These are phyloP conservation scores for Sporothrix humicola DNA, from an alignment of 2,329 filamentous ascomycete genomes.

Conservation along the genomic window DNA sequence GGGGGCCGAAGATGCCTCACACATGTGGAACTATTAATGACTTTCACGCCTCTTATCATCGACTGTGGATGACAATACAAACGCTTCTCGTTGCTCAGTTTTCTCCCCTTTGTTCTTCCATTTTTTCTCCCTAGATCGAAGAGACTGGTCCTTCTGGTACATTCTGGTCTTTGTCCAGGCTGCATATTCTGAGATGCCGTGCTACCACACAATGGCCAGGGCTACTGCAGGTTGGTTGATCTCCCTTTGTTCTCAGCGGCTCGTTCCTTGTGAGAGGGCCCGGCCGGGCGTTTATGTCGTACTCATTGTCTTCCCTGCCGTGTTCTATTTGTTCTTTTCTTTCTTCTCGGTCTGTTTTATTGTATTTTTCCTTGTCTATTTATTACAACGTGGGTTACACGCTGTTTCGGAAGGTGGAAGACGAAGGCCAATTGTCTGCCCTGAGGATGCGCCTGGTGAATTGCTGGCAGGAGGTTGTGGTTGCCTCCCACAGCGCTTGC, in stretches of 20 bases:
- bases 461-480: slow-evolving; percentile 10
- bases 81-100: not conserved
- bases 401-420: not conserved
- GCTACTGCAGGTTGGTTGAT: not conserved
- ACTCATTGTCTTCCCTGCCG: not conserved
- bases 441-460: not conserved
- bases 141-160: not conserved
- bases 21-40: slow-evolving; percentile 2
- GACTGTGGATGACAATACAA: no score
- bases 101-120: not conserved
- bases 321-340: slow-evolving; percentile 4
- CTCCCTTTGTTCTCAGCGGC: not conserved
- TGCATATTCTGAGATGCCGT: not conserved
- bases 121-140: not conserved
- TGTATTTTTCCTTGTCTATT: not conserved
- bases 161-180: not conserved
- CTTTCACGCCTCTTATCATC: not conserved
- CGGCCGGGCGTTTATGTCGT: not conserved
- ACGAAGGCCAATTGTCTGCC: not conserved
- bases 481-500: slow-evolving; percentile 10
- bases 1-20: not conserved
- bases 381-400: not conserved
- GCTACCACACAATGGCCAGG: slow-evolving; percentile 2
- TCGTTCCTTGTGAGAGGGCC: not conserved
- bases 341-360: not conserved